phyloP scores from a whole-genome alignment of 2,329 filamentous ascomycete species.

The Diaporthe destruens region DNA sequence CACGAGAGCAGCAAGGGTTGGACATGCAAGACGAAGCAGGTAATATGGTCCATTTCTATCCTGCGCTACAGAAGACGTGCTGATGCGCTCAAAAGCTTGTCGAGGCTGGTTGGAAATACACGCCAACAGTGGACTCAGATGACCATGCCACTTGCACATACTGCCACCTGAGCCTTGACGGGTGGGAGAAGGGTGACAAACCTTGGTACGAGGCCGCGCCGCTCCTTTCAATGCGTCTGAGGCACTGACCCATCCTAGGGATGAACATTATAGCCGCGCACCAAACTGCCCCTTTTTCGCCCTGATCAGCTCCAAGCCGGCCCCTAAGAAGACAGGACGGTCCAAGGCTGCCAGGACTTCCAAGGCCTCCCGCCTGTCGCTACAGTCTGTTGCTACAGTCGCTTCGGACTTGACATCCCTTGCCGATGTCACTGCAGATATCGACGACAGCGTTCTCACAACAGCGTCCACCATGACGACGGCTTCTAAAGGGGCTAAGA shows the following conservation, averaged over 20 bases:
- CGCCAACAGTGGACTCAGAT: constrained; percentile 83
- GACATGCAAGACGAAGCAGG: constrained; percentile 91
- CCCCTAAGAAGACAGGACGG: constrained; percentile 67
- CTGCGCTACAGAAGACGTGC: background rate
- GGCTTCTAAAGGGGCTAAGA: constrained; percentile 59
- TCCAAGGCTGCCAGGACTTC: constrained; percentile 71
- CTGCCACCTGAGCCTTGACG: constrained; percentile 89
- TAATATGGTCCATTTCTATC: constrained; percentile 53
- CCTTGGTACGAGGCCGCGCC: constrained; percentile 73
- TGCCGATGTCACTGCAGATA: constrained; percentile 61
- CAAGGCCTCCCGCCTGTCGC: constrained; percentile 76
- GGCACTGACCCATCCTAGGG: constrained; percentile 61
- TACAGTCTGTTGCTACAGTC: constrained; percentile 66
- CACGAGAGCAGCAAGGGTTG: constrained; percentile 90
- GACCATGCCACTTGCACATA: constrained; percentile 94
- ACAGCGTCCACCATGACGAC: constrained; percentile 68
- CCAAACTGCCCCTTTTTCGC: constrained; percentile 86
- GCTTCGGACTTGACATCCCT: constrained; percentile 64
- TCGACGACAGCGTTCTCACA: constrained; percentile 71
- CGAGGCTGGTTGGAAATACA: constrained; percentile 94
- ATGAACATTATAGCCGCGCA: constrained; percentile 86
- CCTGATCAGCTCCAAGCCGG: constrained; percentile 69
- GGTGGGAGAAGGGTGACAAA: constrained; percentile 94
- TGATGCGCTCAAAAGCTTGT: constrained; percentile 73
- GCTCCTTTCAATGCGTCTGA: background rate